Base-by-base conservation (phyloP, 805 yeast genomes). In the Saturnispora dispora region DNA sequence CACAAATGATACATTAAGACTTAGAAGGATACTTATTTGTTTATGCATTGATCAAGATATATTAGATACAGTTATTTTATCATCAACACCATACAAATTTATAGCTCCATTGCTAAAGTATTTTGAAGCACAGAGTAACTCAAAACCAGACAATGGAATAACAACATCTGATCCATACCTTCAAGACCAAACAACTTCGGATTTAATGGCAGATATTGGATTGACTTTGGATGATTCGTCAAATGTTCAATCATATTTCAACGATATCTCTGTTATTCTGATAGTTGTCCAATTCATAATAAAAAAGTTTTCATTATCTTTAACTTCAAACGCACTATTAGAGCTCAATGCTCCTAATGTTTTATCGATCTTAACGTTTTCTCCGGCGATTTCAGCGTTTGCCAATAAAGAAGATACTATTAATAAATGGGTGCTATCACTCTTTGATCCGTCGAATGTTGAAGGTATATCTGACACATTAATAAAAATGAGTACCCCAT, bases 381-480 rank as follows among this genome's bases (percentile, higher is more conserved):
- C 46, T 18, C 43, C 51, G 3, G 47, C 22, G 10, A 53, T 41
- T 27, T 32, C 30, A 15, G 47, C 51, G 23, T 25, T 47, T 17
- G 42, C n/a, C 18, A 17, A 48, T 32, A 44, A 45, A 7, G 56
- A 53, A 30, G 35, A 41, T 20, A 52, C 50, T 9, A 39, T 83
- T 17, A 77, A 79, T 43, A 84, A 79, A 23, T 91, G 98, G 98
- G 77, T 85, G 45, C 69, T 76, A 27, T 90, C 93, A 1, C 65
- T 91, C 40, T 89, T 86, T 66, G 90, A 88, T 55, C 53, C 58
- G 22, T 52, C 60, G 2, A 62, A 63, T 50, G 55, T 86, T 32
- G 83, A 83, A 37, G 96, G 96, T 3, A 79, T 90, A 36, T 83
- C 95, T 0, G 97, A 91, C 65, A 90, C 85, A 43, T 67, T 89